Conservation (phyloP, 2,329 filamentous ascomycete genomes). For the Grosmannia penicillata region DNA sequence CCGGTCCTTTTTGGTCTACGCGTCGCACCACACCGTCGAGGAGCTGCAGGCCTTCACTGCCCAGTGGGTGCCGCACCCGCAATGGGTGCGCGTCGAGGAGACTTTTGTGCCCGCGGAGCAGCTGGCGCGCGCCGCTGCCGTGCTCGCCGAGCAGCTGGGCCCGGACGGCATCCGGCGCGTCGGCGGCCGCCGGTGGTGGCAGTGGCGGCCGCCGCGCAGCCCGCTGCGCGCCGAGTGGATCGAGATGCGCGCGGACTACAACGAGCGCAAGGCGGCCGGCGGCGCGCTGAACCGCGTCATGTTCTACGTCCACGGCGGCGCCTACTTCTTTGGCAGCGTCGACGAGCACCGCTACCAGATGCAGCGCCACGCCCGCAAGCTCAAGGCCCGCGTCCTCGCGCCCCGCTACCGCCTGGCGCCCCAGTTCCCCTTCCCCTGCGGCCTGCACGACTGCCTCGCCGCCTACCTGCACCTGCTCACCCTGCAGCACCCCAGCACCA, state of each 20-base stretch:
- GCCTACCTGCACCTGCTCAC: constrained; percentile 73
- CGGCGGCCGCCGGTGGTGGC: constrained; percentile 79
- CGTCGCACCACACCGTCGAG: constrained; percentile 81
- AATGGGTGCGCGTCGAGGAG: constrained; percentile 71
- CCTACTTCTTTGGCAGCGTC: constrained; percentile 89
- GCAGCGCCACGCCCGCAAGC: constrained; percentile 85
- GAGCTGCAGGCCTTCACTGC: constrained; percentile 82
- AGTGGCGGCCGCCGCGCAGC: constrained; percentile 58
- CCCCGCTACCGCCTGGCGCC: constrained; percentile 78
- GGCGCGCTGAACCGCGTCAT: constrained; percentile 61
- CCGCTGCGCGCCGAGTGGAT: constrained; percentile 82
- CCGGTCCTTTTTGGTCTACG: constrained; percentile 70
- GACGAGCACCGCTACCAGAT: constrained; percentile 98
- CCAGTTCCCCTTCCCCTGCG: constrained; percentile 92
- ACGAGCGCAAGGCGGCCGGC: constrained; percentile 48
- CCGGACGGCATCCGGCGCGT: constrained; percentile 57
- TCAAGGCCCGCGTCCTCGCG: constrained; percentile 80
- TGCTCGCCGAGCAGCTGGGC: constrained; percentile 62
- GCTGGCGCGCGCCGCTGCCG: constrained; percentile 48
- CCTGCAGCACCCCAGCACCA: constrained; percentile 62
- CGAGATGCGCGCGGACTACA: constrained; percentile 77
- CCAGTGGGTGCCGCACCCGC: constrained; percentile 81
- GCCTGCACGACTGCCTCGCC: constrained; percentile 76
- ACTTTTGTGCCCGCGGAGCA: constrained; percentile 50
- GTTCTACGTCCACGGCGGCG: constrained; percentile 87